These are phyloP conservation scores for Adansonia rubrostipa DNA, from an alignment of 441 rosid species.

Conservation along the genomic window DNA sequence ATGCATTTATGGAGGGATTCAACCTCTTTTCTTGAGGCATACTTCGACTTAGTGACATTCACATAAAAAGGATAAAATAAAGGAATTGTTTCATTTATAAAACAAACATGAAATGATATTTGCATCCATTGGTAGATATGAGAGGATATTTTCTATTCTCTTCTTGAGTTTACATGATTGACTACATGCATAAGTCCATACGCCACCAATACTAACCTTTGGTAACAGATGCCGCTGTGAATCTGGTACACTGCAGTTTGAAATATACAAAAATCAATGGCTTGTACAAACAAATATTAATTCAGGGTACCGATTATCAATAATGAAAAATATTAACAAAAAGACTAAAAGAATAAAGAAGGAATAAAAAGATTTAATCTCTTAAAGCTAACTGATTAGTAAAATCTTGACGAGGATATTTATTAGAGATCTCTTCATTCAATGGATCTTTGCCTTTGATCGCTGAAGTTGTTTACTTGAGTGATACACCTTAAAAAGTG, in stretches of 20 bases:
- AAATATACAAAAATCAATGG: conserved; percentile 22
- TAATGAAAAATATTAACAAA: conserved; percentile 14
- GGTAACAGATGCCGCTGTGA: conserved; percentile 35
- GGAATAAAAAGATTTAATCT: background rate
- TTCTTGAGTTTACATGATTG: background rate
- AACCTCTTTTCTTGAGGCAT: conserved; percentile 31
- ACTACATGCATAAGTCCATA: background rate
- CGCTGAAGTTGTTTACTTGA: conserved; percentile 30
- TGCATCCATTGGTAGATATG: background rate
- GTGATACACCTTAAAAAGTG: conserved; percentile 18
- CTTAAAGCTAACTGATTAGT: conserved; percentile 49
- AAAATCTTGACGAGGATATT: conserved; percentile 34
- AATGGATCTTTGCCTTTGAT: conserved; percentile 33
- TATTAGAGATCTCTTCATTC: conserved; percentile 39
- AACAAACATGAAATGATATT: background rate
- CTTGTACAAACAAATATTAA: background rate
- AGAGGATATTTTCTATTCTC: background rate
- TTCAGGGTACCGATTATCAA: conserved; percentile 13
- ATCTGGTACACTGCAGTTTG: conserved; percentile 49
- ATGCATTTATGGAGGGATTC: conserved; percentile 33
- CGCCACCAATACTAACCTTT: conserved; percentile 49
- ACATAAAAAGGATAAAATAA: conserved; percentile 32
- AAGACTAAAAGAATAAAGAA: background rate
- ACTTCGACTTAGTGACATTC: conserved; percentile 29
- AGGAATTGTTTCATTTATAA: background rate